phyloP scores from a whole-genome alignment of 2,329 filamentous ascomycete species.

The Cyphellophora attinorum region DNA sequence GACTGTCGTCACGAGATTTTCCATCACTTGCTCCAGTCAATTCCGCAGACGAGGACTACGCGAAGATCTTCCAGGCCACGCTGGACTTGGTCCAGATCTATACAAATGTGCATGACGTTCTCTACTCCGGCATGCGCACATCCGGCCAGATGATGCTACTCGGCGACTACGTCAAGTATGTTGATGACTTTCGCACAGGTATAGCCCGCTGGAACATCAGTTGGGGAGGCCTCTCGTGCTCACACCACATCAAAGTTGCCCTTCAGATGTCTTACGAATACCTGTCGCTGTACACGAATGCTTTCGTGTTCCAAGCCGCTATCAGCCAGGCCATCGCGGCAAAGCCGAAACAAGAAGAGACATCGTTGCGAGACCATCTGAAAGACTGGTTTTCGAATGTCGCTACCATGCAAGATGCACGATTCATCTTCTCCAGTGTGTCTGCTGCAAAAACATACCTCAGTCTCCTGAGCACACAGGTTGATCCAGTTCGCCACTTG shows the following conservation, averaged over 20 bases:
- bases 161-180: constrained; percentile 65
- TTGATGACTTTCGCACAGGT: constrained; percentile 61
- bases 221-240: constrained; percentile 59
- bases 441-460: constrained; percentile 55
- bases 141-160: constrained; percentile 61
- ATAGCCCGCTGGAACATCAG: constrained; percentile 62
- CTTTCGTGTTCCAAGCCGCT: constrained; percentile 66
- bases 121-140: constrained; percentile 62
- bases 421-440: constrained; percentile 58
- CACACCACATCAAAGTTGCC: constrained; percentile 56
- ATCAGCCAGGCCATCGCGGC: constrained; percentile 40
- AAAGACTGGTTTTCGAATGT: constrained; percentile 42
- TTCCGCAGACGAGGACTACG: constrained; percentile 56
- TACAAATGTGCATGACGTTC: constrained; percentile 62
- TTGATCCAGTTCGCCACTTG: constrained; percentile 49
- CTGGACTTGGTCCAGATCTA: constrained; percentile 64
- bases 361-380: constrained; percentile 28
- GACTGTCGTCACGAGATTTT: constrained; percentile 57
- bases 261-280: constrained; percentile 64
- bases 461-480: constrained; percentile 49
- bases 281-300: constrained; percentile 62
- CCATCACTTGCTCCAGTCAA: constrained; percentile 52
- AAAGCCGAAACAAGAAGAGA: constrained; percentile 18
- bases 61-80: constrained; percentile 60
- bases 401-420: constrained; percentile 51